Evolutionary conservation across 1,284 basidiomycete genomes (phyloP).

Genomic region (Cerrena zonata): DNA sequence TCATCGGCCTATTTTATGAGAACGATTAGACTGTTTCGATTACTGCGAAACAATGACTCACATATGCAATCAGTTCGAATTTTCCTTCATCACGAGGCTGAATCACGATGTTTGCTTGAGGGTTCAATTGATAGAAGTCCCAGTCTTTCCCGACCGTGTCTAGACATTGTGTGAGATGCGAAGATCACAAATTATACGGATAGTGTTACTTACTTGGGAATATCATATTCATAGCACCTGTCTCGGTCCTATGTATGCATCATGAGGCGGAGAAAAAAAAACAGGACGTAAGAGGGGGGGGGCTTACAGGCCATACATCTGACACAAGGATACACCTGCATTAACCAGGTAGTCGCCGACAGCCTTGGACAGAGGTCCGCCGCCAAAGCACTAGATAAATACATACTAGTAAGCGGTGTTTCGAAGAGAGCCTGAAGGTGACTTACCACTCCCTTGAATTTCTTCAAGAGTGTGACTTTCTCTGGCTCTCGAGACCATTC

Average conservation of each 20-base stretch:
- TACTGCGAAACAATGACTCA: constrained; percentile 5
- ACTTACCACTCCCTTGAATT: constrained; percentile 17
- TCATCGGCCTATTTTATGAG: neutral
- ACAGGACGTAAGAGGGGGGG: too few relatives aligned
- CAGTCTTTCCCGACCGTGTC: constrained; percentile 15
- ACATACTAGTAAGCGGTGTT: neutral
- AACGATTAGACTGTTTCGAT: neutral
- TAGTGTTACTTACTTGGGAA: constrained; percentile 10
- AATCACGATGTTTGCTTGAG: constrained; percentile 5
- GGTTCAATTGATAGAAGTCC: constrained; percentile 16
- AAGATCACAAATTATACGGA: neutral
- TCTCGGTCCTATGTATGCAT: constrained; percentile 20
- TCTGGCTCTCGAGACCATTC: constrained; percentile 17
- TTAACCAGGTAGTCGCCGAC: constrained; percentile 21
- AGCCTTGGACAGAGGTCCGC: constrained; percentile 23
- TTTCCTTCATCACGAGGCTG: constrained; percentile 15
- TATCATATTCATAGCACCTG: constrained; percentile 13
- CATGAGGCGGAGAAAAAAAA: neutral
- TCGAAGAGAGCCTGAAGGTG: neutral
- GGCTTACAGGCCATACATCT: constrained; percentile 23
- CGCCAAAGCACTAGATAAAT: constrained; percentile 23
- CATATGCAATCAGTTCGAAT: constrained; percentile 18
- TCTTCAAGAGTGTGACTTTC: constrained; percentile 15
- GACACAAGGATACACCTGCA: constrained; percentile 19
- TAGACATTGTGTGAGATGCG: neutral